phyloP scores from a whole-genome alignment of 2,329 filamentous ascomycete species.

The Epichloe hybrida region DNA sequence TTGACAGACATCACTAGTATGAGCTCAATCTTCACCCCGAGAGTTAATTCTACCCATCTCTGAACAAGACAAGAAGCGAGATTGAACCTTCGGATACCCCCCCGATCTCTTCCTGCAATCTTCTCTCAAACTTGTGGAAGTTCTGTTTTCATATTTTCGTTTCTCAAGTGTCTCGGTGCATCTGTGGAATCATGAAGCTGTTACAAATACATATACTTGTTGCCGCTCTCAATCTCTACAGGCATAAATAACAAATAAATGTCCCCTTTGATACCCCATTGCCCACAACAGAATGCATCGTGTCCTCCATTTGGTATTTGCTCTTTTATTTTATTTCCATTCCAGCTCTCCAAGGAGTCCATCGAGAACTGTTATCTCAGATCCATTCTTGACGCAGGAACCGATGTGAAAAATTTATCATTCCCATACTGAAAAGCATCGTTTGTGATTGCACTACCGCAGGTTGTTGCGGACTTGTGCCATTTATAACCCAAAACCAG shows the following conservation, averaged over 20 bases:
- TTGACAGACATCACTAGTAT: no score
- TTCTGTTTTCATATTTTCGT: background rate
- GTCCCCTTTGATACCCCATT: background rate
- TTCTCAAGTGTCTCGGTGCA: background rate
- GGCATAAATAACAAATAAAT: constrained; percentile 7
- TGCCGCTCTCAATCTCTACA: constrained; percentile 12
- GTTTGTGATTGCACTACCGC: background rate
- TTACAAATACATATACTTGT: constrained; percentile 15
- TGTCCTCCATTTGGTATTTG: background rate
- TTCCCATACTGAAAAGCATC: background rate
- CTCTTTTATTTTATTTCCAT: constrained; percentile 6
- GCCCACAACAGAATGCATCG: background rate
- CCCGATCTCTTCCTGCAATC: no score
- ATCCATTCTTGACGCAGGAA: background rate
- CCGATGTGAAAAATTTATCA: background rate
- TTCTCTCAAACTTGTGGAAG: background rate
- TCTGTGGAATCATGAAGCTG: constrained; percentile 8
- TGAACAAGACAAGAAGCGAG: no score
- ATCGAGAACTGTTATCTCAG: constrained; percentile 1
- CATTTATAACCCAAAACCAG: constrained; percentile 13
- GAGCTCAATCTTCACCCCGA: no score
- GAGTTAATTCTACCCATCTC: no score
- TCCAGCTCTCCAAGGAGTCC: constrained; percentile 5
- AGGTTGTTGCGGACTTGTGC: constrained; percentile 1
- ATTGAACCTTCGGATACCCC: no score